A percentile compares a stretch with the other conserved stretches of the same genome.
These are phyloP conservation scores for Dichomitus squalens DNA, from an alignment of 1,284 basidiomycete species.

Conservation along the genomic window DNA sequence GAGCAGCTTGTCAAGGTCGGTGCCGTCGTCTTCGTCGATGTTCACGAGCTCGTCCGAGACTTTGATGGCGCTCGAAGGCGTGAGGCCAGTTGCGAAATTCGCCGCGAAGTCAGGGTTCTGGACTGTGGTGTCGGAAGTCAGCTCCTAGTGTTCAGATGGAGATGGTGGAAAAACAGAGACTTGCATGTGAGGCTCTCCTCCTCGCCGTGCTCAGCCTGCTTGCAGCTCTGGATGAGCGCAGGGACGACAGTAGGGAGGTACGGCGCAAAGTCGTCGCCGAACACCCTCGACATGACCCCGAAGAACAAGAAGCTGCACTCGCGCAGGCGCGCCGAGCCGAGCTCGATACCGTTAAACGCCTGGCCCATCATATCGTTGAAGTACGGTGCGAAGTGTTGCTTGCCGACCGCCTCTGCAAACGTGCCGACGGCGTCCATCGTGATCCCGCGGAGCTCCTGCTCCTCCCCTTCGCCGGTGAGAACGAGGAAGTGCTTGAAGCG, in stretches of 20 bases:
- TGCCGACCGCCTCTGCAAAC: slow-evolving; percentile 96
- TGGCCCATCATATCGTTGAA: slow-evolving; percentile 96
- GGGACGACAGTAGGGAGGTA: slow-evolving; percentile 91
- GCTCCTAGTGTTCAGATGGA: not conserved
- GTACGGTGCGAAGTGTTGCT: slow-evolving; percentile 94
- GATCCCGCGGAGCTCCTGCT: slow-evolving; percentile 94
- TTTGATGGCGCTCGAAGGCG: slow-evolving; percentile 68
- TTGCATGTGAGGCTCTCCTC: slow-evolving; percentile 40
- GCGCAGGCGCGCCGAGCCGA: slow-evolving; percentile 86
- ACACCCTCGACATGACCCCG: slow-evolving; percentile 96
- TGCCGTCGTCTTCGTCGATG: slow-evolving; percentile 76
- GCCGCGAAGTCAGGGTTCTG: slow-evolving; percentile 52
- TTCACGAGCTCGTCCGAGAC: slow-evolving; percentile 59
- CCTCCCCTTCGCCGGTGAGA: slow-evolving; percentile 83
- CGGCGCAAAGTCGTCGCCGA: slow-evolving; percentile 90
- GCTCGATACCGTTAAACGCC: slow-evolving; percentile 88
- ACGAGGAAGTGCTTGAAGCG: slow-evolving; percentile 88
- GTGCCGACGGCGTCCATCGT: slow-evolving; percentile 99
- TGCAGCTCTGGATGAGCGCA: slow-evolving; percentile 82
- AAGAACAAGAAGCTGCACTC: slow-evolving; percentile 99
- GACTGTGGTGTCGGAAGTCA: slow-evolving; percentile 35
- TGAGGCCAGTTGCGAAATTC: slow-evolving; percentile 73
- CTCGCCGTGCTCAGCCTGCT: slow-evolving; percentile 84
- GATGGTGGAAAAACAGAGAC: slow-evolving; percentile 35
- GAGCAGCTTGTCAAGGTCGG: slow-evolving; percentile 83